phyloP scores from a whole-genome alignment of 2,329 filamentous ascomycete genomes.

The Cadophora luteo-olivacea region DNA sequence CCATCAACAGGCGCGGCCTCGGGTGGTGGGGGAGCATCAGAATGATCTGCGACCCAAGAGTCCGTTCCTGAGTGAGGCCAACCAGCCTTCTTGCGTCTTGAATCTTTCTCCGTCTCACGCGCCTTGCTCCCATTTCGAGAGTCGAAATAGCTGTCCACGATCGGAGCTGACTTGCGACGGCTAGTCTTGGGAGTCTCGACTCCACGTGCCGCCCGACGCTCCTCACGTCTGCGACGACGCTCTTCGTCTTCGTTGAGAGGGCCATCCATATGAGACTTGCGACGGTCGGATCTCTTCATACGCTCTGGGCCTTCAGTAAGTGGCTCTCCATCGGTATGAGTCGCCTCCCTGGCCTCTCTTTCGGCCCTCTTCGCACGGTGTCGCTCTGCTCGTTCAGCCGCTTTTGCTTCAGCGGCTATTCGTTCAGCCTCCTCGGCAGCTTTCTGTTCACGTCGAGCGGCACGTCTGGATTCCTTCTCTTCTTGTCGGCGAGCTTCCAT shows the following conservation, averaged over 20 bases:
- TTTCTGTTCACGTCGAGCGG: slow-evolving; percentile 59
- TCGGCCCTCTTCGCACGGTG: slow-evolving; percentile 53
- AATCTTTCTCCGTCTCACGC: slow-evolving; percentile 42
- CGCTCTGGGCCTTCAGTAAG: slow-evolving; percentile 53
- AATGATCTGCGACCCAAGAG: slow-evolving; percentile 71
- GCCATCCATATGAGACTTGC: slow-evolving; percentile 53
- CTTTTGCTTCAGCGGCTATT: slow-evolving; percentile 45
- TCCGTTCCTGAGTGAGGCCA: slow-evolving; percentile 71
- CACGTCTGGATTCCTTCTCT: slow-evolving; percentile 64
- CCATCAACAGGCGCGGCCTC: slow-evolving; percentile 43
- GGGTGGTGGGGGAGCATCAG: slow-evolving; percentile 65
- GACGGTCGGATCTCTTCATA: slow-evolving; percentile 52
- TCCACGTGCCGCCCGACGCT: slow-evolving; percentile 54
- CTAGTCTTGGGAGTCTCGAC: slow-evolving; percentile 43
- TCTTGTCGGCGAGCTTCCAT: slow-evolving; percentile 59
- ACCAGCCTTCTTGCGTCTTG: slow-evolving; percentile 44
- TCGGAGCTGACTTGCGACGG: slow-evolving; percentile 51
- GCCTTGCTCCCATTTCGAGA: slow-evolving; percentile 51
- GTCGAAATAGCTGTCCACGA: slow-evolving; percentile 54
- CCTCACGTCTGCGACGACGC: slow-evolving; percentile 60
- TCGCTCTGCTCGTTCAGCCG: slow-evolving; percentile 56
- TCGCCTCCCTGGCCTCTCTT: slow-evolving; percentile 50
- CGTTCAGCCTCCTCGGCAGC: slow-evolving; percentile 52
- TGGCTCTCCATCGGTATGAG: slow-evolving; percentile 53
- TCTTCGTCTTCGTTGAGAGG: slow-evolving; percentile 59